A percentile compares a stretch with the other conserved stretches of the same genome.
Conservation (phyloP, 495 filamentous ascomycete genomes). For the Penicillium paxilli region DNA sequence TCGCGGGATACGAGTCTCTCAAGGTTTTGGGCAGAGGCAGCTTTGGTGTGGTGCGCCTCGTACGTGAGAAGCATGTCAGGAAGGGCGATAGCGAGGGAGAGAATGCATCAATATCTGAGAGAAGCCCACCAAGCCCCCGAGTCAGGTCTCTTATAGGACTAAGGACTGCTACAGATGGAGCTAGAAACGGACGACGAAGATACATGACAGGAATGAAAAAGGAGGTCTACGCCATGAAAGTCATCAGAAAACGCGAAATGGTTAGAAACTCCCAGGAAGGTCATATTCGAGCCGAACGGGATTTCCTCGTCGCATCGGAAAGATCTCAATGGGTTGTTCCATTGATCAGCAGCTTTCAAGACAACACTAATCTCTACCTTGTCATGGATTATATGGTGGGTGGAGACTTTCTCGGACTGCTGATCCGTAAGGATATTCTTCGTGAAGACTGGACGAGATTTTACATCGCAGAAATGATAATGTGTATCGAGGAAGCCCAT, state of each 20-base stretch:
- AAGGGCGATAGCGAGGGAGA: not conserved
- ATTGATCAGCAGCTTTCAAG: constrained; percentile 86
- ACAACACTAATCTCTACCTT: constrained; percentile 78
- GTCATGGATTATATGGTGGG: constrained; percentile 98
- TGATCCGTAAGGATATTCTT: constrained; percentile 80
- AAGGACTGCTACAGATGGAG: constrained; percentile 27
- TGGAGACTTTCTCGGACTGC: constrained; percentile 83
- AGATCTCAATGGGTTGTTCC: constrained; percentile 85
- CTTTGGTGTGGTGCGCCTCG: constrained; percentile 87
- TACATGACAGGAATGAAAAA: constrained; percentile 39
- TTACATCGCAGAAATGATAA: constrained; percentile 93
- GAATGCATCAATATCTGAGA: not conserved
- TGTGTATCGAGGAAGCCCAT: constrained; percentile 93
- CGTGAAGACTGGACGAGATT: constrained; percentile 75
- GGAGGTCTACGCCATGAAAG: constrained; percentile 91
- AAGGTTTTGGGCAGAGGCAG: constrained; percentile 93
- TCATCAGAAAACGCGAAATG: constrained; percentile 91
- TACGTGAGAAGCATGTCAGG: constrained; percentile 56
- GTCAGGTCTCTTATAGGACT: constrained; percentile 11
- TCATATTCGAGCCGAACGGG: constrained; percentile 85
- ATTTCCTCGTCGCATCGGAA: constrained; percentile 85
- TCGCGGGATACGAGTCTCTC: constrained; percentile 73
- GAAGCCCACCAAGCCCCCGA: not conserved
- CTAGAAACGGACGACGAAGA: constrained; percentile 23
- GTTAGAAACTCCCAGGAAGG: constrained; percentile 87